These are phyloP conservation scores for Babesia bovis DNA, from an alignment of 169 alveolate species.

Conservation along the genomic window DNA sequence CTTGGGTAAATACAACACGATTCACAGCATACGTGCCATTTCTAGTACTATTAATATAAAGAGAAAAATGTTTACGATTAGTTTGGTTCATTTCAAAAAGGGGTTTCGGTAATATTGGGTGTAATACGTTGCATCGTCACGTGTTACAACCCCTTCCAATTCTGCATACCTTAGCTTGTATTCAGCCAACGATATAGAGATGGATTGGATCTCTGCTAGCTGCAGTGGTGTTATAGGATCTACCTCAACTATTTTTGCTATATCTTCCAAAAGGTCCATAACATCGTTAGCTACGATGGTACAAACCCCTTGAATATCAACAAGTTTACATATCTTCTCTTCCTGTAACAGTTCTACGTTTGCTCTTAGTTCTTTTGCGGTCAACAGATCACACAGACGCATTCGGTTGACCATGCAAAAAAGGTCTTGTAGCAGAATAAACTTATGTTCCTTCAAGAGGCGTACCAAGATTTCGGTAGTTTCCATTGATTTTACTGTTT, in stretches of 20 bases:
- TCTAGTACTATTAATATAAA: no score
- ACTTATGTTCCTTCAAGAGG: conserved; percentile 17
- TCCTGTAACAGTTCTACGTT: conserved; percentile 24
- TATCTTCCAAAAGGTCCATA: not conserved
- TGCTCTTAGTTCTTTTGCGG: conserved; percentile 34
- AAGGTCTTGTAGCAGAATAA: conserved; percentile 49
- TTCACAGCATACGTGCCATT: no score
- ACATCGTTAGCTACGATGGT: not conserved
- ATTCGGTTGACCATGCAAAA: conserved; percentile 51
- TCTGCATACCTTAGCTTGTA: conserved; percentile 43
- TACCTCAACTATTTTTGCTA: not conserved
- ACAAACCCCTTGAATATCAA: conserved; percentile 25
- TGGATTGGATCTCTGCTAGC: conserved; percentile 6
- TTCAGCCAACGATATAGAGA: conserved; percentile 48
- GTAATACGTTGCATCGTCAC: conserved; percentile 44
- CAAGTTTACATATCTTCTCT: conserved; percentile 16
- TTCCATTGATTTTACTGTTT: not conserved
- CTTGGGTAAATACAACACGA: no score
- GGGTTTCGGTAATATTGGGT: conserved; percentile 36
- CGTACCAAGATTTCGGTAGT: conserved; percentile 1
- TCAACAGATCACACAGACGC: conserved; percentile 17
- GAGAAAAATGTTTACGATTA: no score
- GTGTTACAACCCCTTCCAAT: conserved; percentile 35
- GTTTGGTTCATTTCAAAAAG: no score
- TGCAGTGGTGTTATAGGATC: conserved; percentile 38